phyloP scores from a whole-genome alignment of 129 eudicot species.

The Tanacetum coccineum region DNA sequence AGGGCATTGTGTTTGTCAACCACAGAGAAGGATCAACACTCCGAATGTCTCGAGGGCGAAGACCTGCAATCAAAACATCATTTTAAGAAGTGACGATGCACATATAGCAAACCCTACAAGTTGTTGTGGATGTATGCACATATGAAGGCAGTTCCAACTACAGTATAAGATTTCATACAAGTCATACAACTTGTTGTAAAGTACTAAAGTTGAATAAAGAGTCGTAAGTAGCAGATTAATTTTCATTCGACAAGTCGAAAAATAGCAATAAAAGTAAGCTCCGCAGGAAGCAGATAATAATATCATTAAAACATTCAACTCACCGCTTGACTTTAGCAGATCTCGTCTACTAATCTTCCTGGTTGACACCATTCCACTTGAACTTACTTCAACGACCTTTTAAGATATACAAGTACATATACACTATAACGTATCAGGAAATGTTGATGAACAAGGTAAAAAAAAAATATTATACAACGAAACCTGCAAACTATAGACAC shows the following conservation, averaged over 20 bases:
- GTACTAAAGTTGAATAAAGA: constrained; percentile 3
- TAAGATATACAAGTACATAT: background rate
- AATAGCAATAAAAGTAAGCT: no score
- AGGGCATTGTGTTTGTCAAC: constrained; percentile 95
- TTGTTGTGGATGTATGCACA: no score
- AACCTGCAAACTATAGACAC: constrained; percentile 4
- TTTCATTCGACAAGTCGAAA: no score
- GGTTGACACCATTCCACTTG: constrained; percentile 75
- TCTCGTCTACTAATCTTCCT: constrained; percentile 76
- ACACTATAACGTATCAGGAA: constrained; percentile 18
- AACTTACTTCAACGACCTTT: constrained; percentile 93
- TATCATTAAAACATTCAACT: constrained; percentile 23
- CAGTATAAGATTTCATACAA: no score
- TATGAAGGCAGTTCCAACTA: no score
- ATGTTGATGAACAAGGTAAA: background rate
- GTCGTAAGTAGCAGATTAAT: background rate
- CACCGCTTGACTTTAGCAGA: constrained; percentile 92
- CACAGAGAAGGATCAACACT: constrained; percentile 99
- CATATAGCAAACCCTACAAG: background rate
- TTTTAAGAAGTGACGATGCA: constrained; percentile 3
- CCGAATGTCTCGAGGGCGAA: constrained; percentile 95
- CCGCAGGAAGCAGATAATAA: background rate
- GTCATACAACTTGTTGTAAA: background rate
- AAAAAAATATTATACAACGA: background rate
- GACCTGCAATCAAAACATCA: constrained; percentile 49